A percentile compares a stretch with the other conserved stretches of the same genome.
These are phyloP conservation scores for Phytophthora quininea DNA, from an alignment of 352 stramenopile species.

Conservation along the genomic window DNA sequence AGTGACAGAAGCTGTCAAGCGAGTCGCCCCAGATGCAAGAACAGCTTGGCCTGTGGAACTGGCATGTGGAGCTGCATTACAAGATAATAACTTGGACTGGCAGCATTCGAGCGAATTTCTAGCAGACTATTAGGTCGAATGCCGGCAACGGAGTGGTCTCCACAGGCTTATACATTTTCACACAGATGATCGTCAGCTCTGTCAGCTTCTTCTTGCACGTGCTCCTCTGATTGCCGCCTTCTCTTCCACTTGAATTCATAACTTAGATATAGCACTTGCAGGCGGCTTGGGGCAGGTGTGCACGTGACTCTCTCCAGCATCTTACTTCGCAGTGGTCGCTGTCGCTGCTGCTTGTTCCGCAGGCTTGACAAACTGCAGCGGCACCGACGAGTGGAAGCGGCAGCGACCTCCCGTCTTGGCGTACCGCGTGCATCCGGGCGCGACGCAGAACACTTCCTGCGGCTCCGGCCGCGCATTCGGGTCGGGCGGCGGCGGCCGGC, in stretches of 20 bases:
- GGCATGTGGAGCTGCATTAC: no score
- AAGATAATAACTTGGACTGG: no score
- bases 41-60: no score
- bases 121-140: no score
- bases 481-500: conserved; percentile 11
- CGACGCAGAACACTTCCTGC: conserved; percentile 50
- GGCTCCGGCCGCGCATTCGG: conserved; percentile 42
- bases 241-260: conserved; percentile 34
- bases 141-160: no score
- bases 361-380: conserved; percentile 30
- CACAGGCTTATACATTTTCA: no score
- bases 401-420: conserved; percentile 70
- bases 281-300: not conserved
- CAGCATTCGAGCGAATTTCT: no score
- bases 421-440: conserved; percentile 48
- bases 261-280: conserved; percentile 26
- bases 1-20: no score
- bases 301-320: no score
- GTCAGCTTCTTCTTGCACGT: not conserved
- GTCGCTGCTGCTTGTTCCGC: not conserved
- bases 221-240: not conserved
- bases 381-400: conserved; percentile 57
- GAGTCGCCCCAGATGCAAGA: no score
- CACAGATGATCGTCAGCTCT: not conserved
- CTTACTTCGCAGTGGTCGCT: not conserved